Conservation (phyloP, 768 basidiomycete species). For the Naematelia encephala region DNA sequence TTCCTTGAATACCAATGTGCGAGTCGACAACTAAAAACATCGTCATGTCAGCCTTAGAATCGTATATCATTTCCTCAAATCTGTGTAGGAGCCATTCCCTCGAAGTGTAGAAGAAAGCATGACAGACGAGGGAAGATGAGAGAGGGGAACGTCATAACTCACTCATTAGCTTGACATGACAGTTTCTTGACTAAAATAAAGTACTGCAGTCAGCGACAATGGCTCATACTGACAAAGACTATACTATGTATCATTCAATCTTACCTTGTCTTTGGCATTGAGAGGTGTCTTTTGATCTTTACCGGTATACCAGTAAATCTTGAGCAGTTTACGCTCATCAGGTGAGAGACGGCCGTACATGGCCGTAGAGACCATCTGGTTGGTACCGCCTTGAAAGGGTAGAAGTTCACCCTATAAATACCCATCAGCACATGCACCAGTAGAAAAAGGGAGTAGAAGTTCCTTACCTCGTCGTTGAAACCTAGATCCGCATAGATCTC, state of each 20-base stretch:
- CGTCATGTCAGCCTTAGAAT: too few relatives aligned
- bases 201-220: neutral
- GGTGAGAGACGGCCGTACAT: conserved; percentile 58
- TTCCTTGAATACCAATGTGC: conserved; percentile 62
- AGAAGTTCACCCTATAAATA: conserved; percentile 56
- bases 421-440: neutral
- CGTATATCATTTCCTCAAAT: too few relatives aligned
- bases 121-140: neutral
- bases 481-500: conserved; percentile 61
- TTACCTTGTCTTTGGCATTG: conserved; percentile 59
- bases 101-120: too few relatives aligned
- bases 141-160: conserved; percentile 3
- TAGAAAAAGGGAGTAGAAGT: neutral
- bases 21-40: conserved; percentile 59
- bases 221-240: too few relatives aligned
- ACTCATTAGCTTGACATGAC: conserved; percentile 54
- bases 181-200: conserved; percentile 60
- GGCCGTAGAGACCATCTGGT: conserved; percentile 60
- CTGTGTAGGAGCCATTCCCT: too few relatives aligned
- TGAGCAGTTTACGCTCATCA: conserved; percentile 53
- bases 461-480: conserved; percentile 53
- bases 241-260: too few relatives aligned
- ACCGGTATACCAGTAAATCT: conserved; percentile 56
- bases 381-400: conserved; percentile 66
- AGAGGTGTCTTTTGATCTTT: conserved; percentile 63